These are phyloP conservation scores for Mortierella antarctica DNA, from an alignment of 192 early-diverging fungal genomes.

Conservation along the genomic window DNA sequence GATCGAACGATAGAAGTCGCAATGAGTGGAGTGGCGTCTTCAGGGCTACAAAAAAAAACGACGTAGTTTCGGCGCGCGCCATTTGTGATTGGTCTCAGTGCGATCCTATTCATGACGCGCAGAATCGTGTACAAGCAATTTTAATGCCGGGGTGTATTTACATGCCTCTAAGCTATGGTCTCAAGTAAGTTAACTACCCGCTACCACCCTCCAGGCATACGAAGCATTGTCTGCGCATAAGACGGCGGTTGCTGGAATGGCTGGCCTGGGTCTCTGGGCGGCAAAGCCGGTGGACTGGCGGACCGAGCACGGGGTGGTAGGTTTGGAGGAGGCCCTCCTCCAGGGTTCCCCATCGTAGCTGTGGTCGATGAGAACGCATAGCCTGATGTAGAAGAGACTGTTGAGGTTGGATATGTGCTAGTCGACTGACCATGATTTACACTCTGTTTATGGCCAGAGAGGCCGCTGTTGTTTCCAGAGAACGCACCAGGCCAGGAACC, in stretches of 20 bases:
- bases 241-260: not conserved
- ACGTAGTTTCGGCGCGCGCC: no score
- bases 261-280: conserved; percentile 2
- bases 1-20: no score
- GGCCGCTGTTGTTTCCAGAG: not conserved
- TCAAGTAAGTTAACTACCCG: not conserved
- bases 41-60: no score
- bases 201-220: not conserved
- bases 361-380: no score
- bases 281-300: conserved; percentile 16
- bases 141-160: no score
- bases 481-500: not conserved
- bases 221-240: not conserved
- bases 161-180: not conserved
- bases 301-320: conserved; percentile 2
- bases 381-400: not conserved
- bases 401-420: not conserved
- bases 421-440: conserved; percentile 4
- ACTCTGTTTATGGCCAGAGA: not conserved
- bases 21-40: no score
- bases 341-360: not conserved
- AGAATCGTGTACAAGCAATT: no score
- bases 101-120: no score
- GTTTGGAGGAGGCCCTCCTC: not conserved
- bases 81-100: no score